Percentiles rank a stretch among this genome's conserved stretches.
These are phyloP conservation scores for Apiotrichum porosum DNA, from an alignment of 1,284 basidiomycete genomes.

Conservation along the genomic window DNA sequence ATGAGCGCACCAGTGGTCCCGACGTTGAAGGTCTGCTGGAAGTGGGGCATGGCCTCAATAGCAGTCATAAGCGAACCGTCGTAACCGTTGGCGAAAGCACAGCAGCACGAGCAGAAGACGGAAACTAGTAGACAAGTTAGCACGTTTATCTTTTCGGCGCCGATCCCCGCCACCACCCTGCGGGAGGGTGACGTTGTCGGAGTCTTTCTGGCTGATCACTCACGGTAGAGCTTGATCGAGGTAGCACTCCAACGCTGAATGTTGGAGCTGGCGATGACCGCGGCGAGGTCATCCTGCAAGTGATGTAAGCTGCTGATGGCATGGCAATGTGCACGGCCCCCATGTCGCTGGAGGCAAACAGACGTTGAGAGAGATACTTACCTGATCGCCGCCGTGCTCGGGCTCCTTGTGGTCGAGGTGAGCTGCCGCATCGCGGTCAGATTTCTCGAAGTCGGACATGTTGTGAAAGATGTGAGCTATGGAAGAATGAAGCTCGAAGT, in stretches of 20 bases:
- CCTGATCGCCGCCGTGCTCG: background rate
- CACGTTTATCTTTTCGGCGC: background rate
- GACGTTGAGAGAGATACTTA: no score
- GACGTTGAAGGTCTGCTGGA: constrained; percentile 24
- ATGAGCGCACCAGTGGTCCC: constrained; percentile 21
- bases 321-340: no score
- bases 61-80: constrained; percentile 23
- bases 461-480: background rate
- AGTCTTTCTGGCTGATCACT: no score
- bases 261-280: constrained; percentile 17
- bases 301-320: background rate
- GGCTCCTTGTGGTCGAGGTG: background rate
- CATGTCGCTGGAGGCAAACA: no score
- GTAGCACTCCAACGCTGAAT: constrained; percentile 22
- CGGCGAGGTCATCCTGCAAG: constrained; percentile 18
- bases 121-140: constrained; percentile 12
- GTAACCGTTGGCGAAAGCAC: constrained; percentile 36
- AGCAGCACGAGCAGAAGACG: constrained; percentile 30
- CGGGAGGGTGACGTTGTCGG: no score
- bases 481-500: background rate
- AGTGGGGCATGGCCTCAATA: constrained; percentile 21
- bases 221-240: constrained; percentile 25
- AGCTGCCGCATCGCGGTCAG: background rate
- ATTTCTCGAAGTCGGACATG: constrained; percentile 1
- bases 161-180: no score